phyloP scores from a whole-genome alignment of 768 basidiomycete genomes.

The Boletus sensibilis region DNA sequence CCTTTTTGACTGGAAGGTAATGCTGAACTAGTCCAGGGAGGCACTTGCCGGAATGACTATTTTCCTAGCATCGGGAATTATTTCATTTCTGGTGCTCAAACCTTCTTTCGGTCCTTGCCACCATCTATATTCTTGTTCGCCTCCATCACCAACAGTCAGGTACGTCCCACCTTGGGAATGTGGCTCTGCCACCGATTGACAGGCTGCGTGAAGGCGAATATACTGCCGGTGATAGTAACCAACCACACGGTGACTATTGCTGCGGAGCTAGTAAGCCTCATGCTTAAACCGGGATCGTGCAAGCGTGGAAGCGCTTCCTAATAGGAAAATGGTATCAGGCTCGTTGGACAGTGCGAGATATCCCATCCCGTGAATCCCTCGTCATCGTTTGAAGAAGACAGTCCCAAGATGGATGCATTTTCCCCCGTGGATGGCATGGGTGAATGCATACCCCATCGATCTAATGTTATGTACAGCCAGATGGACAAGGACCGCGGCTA shows the following conservation, averaged over 20 bases:
- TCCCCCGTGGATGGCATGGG: slow-evolving; percentile 58
- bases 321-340: slow-evolving; percentile 69
- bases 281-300: slow-evolving; percentile 52
- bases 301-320: slow-evolving; percentile 4
- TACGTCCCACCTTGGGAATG: slow-evolving; percentile 22
- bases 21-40: slow-evolving; percentile 6
- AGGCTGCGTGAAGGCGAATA: slow-evolving; percentile 53
- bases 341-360: slow-evolving; percentile 93
- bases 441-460: slow-evolving; percentile 43
- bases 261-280: slow-evolving; percentile 65
- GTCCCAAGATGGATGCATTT: slow-evolving; percentile 34
- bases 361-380: slow-evolving; percentile 68
- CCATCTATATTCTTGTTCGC: slow-evolving; percentile 94
- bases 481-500: slow-evolving; percentile 47
- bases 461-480: slow-evolving; percentile 68
- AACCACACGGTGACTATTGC: slow-evolving; percentile 96
- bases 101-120: slow-evolving; percentile 89
- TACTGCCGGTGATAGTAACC: slow-evolving; percentile 89
- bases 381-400: slow-evolving; percentile 30
- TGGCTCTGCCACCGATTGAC: slow-evolving; percentile 12
- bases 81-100: slow-evolving; percentile 84
- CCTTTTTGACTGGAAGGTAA: slow-evolving; percentile 87
- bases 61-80: slow-evolving; percentile 78
- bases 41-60: background rate
- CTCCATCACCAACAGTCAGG: slow-evolving; percentile 81